Evolutionary conservation across 2,329 filamentous ascomycete species (phyloP), one percentile per base, ranked within the genome.

Genomic region (Pseudogymnoascus sp.): DNA sequence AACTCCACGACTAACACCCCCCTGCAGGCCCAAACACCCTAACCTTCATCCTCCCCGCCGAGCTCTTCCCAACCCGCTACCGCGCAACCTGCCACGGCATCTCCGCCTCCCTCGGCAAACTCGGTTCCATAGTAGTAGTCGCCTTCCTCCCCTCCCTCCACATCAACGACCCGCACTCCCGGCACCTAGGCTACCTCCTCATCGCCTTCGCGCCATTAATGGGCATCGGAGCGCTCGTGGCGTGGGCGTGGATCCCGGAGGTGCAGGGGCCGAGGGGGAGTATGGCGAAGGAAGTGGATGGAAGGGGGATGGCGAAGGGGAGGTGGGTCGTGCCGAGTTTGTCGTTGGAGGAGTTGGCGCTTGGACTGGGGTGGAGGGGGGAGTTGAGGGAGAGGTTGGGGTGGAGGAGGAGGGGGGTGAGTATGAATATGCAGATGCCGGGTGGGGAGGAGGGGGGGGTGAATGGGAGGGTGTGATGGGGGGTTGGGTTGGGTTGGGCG

Each of bases 41-140:
- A 10, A 87, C 84, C 0, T 86, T 87, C 68, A 82, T 87, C 62
- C 81, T 87, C 14, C 84, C 85, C 1, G 84, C 83, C 45, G 85
- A 88, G 70, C 81, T 86, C 45, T 88, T 88, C 70, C 84, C 84
- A 0, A 87, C 85, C 1, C 79, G 80, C 66, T 87, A 86, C 68
- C 80, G 85, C 42, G 84, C 80, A 61, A 85, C 84, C 0, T 86
- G 83, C 64, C 83, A 86, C 68, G 84, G 83, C 23, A 83, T 86
- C 62, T 84, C 83, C 0, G 84, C 84, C 0, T 84, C 84, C 0
- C 79, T 80, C 0, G 84, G 84, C 10, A 86, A 86, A 69, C 72
- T 83, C 1, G 84, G 83, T 23, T 82, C 81, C 64, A 79, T 86
- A 11, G 16, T 67, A 16, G 67, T 64, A 0, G 66, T 67, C 54